Base-by-base conservation (phyloP, 345 rosid species). In the Eucalyptus pauciflora region DNA sequence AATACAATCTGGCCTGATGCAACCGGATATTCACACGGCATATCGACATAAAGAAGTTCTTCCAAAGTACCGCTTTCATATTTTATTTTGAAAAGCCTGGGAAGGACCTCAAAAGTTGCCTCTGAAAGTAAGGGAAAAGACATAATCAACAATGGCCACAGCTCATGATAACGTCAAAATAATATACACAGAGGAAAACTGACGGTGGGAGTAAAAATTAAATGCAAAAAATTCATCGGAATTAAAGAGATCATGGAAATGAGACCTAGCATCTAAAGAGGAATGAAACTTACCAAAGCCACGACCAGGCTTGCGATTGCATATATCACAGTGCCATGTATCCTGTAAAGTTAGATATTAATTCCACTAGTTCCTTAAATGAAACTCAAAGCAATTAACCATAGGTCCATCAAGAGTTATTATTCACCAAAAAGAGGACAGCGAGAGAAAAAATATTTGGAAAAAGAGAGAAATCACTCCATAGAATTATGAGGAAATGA, bases 41-140 rank as follows among this genome's bases (percentile, higher is more conserved):
- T 98, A 92, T 98, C 99, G 64, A 98, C 96, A 87, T 97, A 98
- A 50, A 98, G 94, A 81, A 98, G 97, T 91, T 98, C 99, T 91
- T 98, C 99, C 90, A 98, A 85, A 81, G 99, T 98, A 24, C 99
- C 99, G 93, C 99, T 97, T 88, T 98, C 99, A 92, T 98, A 98
- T 92, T 98, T 98, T 86, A 98, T 98, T 93, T 98, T 98, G 92
- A 96, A 97, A 89, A 98, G 99, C 95, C 99, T 95, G 25, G 99
- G 99, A 87, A 98, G 98, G 93, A 97, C 99, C 95, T 98, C 99
- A 18, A 91, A 95, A 46, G 99, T 98, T 62, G 99, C 99, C 93
- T 98, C 99, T 98, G 93, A 56, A 89, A 90, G 37, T 79, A 92
- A 49, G 90, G 37, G 16, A 88, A 54, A 88, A 50, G 14, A 8